phyloP scores from a whole-genome alignment of 306 rosid genomes.

The Rosa rugosa region DNA sequence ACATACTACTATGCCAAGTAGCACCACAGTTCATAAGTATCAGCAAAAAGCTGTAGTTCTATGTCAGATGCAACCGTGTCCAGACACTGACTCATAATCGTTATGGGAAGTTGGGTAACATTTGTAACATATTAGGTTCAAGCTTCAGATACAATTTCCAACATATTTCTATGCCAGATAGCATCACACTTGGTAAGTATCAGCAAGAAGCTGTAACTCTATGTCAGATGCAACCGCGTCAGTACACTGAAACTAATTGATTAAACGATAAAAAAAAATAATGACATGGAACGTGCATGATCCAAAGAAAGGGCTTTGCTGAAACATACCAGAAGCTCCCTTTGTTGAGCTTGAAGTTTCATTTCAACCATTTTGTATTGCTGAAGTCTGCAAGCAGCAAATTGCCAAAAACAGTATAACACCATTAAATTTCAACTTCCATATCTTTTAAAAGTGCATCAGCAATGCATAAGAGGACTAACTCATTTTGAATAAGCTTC shows the following conservation, averaged over 20 bases:
- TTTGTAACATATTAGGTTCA: neutral
- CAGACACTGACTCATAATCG: neutral
- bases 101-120: neutral
- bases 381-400: constrained; percentile 71
- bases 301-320: constrained; percentile 3
- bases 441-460: neutral
- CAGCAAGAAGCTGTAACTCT: no score
- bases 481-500: neutral
- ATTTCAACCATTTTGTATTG: constrained; percentile 94
- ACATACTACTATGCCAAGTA: neutral
- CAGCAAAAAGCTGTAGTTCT: neutral
- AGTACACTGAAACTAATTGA: neutral
- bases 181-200: no score
- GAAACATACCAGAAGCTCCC: constrained; percentile 66
- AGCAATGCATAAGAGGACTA: neutral
- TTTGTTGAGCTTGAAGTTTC: constrained; percentile 98
- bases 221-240: no score
- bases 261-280: neutral
- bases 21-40: constrained; percentile 4
- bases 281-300: neutral
- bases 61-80: constrained; percentile 1
- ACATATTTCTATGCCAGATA: no score
- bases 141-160: no score
- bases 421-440: neutral
- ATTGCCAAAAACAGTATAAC: neutral